Percentiles rank a stretch among this genome's conserved stretches.
Conservation (phyloP, 139 green algal genomes). For the Asterochloris sp. region DNA sequence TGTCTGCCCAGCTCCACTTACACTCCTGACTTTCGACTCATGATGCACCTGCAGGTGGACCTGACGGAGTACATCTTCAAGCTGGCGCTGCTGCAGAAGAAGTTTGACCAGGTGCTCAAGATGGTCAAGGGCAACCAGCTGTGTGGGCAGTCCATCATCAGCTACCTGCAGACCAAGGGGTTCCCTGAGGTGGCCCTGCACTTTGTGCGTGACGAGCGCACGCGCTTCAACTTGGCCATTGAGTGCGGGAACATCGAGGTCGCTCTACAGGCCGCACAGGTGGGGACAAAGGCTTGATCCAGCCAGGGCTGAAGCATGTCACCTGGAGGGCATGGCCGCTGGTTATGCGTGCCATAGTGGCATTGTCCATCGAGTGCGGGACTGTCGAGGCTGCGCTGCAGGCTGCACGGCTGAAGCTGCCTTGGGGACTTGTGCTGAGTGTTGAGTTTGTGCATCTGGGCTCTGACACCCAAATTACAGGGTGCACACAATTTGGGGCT, state of each 20-base stretch:
- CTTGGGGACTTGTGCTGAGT: too few relatives aligned
- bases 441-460: too few relatives aligned
- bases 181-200: constrained; percentile 98
- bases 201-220: constrained; percentile 90
- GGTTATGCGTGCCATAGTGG: too few relatives aligned
- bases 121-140: constrained; percentile 90
- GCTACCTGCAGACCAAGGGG: constrained; percentile 95
- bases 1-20: neutral
- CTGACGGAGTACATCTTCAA: constrained; percentile 99
- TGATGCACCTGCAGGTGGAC: constrained; percentile 66
- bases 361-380: too few relatives aligned
- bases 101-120: constrained; percentile 91
- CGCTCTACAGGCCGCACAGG: constrained; percentile 87
- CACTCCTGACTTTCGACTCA: neutral
- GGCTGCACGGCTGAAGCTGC: too few relatives aligned
- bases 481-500: too few relatives aligned
- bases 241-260: constrained; percentile 98
- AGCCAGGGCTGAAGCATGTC: too few relatives aligned
- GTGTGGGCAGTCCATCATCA: constrained; percentile 96
- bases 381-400: too few relatives aligned
- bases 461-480: too few relatives aligned
- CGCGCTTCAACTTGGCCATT: constrained; percentile 93
- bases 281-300: constrained; percentile 14
- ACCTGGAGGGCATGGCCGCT: too few relatives aligned
- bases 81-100: constrained; percentile 88